Evolutionary conservation across 192 early-diverging fungal genomes (phyloP), one percentile per base, ranked within the genome.

Genomic region (Rhizophagus prolifer): DNA sequence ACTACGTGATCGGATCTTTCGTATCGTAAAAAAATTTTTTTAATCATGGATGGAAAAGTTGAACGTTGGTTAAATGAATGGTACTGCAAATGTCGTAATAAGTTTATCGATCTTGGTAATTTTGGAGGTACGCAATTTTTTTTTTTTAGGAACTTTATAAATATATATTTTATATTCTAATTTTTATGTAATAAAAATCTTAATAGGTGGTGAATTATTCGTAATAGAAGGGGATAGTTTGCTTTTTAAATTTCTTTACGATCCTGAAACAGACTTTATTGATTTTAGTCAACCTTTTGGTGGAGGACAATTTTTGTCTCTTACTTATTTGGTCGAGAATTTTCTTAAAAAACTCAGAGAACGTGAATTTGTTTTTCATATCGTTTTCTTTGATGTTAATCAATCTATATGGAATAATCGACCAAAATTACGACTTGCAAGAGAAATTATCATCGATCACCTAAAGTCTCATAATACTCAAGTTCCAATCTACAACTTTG

Each of bases 201-300:
- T 38, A 9, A 28, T 28, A 70, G 67, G 67, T 41, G 62, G 71
- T 9, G 80, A 85, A 38, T 72, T 84, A 34, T 86, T 82, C 44
- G 61, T 85, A 12, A 72, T 85, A 13, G 84, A 85, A n/a, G 82
- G 84, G 13, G 84, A 85, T 68, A 62, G 78, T 63, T 74, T 85
- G 9, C 47, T 82, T 21, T 70, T 60, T 41, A 38, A 47, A 6
- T 82, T 47, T 47, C 47, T 68, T 25, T 74, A 30, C 14, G 80
- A 76, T 54, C 50, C 70, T 4, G 26, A 79, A 46, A 10, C 58
- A 9, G 31, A 79, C 36, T 79, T 41, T 41, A 38, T 80, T n/a
- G 23, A 69, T 63, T 31, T 58, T 58, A 46, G 12, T 60, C 23
- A 79, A 71, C 58, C 60, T 59, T 76, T 58, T 19, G 44, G 47